A percentile compares a stretch with the other conserved stretches of the same genome.
These are phyloP conservation scores for Evansstolkia leycettana DNA, from an alignment of 495 filamentous ascomycete species.

Conservation along the genomic window DNA sequence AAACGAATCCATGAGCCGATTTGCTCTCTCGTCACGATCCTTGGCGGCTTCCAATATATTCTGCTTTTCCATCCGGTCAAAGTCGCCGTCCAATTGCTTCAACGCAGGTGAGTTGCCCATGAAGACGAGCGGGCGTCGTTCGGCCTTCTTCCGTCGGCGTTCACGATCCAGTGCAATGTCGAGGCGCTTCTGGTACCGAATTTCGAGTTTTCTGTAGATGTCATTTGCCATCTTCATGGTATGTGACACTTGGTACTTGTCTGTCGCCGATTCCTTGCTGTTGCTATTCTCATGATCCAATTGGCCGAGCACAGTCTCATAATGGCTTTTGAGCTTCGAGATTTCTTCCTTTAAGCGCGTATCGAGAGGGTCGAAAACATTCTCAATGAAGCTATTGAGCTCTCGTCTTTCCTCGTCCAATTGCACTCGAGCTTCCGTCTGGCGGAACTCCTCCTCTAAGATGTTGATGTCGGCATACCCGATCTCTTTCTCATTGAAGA, in stretches of 20 bases:
- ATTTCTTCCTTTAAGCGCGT: slow-evolving; percentile 40
- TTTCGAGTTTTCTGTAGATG: slow-evolving; percentile 34
- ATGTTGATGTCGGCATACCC: slow-evolving; percentile 49
- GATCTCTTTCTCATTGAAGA: slow-evolving; percentile 49
- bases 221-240: slow-evolving; percentile 37
- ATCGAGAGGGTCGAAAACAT: slow-evolving; percentile 42
- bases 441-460: slow-evolving; percentile 49
- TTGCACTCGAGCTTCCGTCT: slow-evolving; percentile 38
- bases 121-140: slow-evolving; percentile 37
- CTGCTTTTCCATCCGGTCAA: slow-evolving; percentile 40
- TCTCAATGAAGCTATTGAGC: slow-evolving; percentile 36
- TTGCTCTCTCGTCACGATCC: slow-evolving; percentile 37
- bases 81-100: slow-evolving; percentile 38
- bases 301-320: slow-evolving; percentile 30
- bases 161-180: slow-evolving; percentile 40
- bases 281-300: slow-evolving; percentile 30
- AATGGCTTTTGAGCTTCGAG: slow-evolving; percentile 36
- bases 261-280: slow-evolving; percentile 16
- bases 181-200: slow-evolving; percentile 37
- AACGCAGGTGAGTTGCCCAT: slow-evolving; percentile 36
- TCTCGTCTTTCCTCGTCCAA: slow-evolving; percentile 44
- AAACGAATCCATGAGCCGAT: slow-evolving; percentile 40
- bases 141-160: slow-evolving; percentile 38
- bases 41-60: slow-evolving; percentile 38
- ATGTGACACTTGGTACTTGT: slow-evolving; percentile 25